Evolutionary conservation across 257 asterid genomes (phyloP).

Genomic region (Striga asiatica): DNA sequence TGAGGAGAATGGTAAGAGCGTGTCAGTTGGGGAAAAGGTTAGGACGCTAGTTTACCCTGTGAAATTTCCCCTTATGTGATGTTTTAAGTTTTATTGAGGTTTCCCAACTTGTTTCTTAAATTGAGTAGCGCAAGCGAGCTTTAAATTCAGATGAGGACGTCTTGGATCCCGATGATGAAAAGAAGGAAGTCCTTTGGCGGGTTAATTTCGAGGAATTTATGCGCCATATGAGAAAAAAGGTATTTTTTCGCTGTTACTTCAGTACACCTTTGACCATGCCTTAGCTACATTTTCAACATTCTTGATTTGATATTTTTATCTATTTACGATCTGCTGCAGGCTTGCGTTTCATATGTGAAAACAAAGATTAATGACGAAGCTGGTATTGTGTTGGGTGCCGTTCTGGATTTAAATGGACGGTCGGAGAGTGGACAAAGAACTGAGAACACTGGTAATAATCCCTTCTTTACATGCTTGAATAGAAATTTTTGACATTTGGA

Average conservation of each 20-base stretch:
- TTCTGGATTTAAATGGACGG: slow-evolving; percentile 41
- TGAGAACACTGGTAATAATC: slow-evolving; percentile 45
- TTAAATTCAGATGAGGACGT: slow-evolving; percentile 33
- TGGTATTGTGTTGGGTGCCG: slow-evolving; percentile 61
- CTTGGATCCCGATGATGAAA: slow-evolving; percentile 22
- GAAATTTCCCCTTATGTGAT: slow-evolving; percentile 1
- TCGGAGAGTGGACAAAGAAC: slow-evolving; percentile 34
- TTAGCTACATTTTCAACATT: slow-evolving; percentile 2
- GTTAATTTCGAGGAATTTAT: slow-evolving; percentile 78
- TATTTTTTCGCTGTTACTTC: slow-evolving; percentile 18
- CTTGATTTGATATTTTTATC: neutral
- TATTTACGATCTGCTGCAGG: slow-evolving; percentile 24
- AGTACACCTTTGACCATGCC: neutral
- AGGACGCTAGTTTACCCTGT: slow-evolving; percentile 8
- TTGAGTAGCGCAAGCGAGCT: slow-evolving; percentile 53
- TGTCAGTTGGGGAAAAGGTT: slow-evolving; percentile 56
- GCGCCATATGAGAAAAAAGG: slow-evolving; percentile 62
- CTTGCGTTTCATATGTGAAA: slow-evolving; percentile 57
- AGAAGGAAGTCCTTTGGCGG: slow-evolving; percentile 82
- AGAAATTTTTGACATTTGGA: neutral
- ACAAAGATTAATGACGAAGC: slow-evolving; percentile 44
- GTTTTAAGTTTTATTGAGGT: slow-evolving; percentile 17
- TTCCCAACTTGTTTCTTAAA: neutral
- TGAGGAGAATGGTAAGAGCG: slow-evolving; percentile 22
- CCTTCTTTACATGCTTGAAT: slow-evolving; percentile 6